These are phyloP conservation scores for Vaccinium corymbosum DNA, from an alignment of 148 eudicot genomes.

Conservation along the genomic window DNA sequence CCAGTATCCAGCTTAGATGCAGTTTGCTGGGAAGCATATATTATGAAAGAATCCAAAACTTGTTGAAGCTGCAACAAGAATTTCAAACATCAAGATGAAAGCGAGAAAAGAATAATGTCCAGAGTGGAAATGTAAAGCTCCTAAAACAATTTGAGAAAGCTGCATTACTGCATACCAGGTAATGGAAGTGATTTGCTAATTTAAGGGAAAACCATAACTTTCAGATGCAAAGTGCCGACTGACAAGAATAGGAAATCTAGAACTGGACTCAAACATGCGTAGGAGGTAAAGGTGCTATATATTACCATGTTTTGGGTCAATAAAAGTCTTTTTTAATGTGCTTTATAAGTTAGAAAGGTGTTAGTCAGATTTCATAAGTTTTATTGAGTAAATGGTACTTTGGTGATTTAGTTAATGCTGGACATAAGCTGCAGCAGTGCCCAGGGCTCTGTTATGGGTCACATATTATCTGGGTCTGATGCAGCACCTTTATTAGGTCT, in stretches of 20 bases:
- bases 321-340: background rate
- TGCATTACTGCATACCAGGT: background rate
- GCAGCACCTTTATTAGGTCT: background rate
- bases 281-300: background rate
- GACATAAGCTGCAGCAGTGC: background rate
- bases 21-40: slow-evolving; percentile 64
- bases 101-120: background rate
- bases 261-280: background rate
- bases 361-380: background rate
- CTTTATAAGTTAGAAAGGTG: background rate
- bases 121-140: background rate
- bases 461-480: background rate
- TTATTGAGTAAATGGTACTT: background rate
- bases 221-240: background rate
- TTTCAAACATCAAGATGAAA: background rate
- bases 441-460: background rate
- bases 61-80: slow-evolving; percentile 84
- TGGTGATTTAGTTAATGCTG: slow-evolving; percentile 1
- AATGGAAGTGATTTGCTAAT: background rate
- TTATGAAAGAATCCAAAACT: slow-evolving; percentile 84
- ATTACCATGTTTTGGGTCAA: background rate
- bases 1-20: slow-evolving; percentile 24
- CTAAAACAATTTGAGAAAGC: background rate
- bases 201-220: background rate
- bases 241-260: background rate